These are phyloP conservation scores for Cyclotella cryptica DNA, from an alignment of 108 stramenopile genomes.

Conservation along the genomic window DNA sequence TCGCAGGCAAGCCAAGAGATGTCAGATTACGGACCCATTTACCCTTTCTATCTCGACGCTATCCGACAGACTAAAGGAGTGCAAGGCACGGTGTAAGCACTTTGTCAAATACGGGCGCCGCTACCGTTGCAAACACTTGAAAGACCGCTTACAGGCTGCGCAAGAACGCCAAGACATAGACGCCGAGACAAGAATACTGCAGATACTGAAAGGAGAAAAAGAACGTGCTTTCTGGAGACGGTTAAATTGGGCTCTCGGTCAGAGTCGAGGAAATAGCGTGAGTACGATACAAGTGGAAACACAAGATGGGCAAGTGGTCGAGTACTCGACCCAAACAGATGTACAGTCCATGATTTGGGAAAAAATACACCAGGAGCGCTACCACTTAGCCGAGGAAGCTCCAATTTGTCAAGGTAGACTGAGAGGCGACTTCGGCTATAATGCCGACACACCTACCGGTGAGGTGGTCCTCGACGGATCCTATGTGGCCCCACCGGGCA, in stretches of 20 bases:
- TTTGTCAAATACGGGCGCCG: slow-evolving; percentile 8
- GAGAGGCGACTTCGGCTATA: no score
- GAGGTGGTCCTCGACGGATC: slow-evolving; percentile 3
- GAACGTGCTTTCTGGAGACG: slow-evolving; percentile 24
- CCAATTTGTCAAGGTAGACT: no score
- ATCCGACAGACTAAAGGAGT: background rate
- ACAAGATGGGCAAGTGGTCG: background rate
- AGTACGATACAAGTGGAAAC: slow-evolving; percentile 5
- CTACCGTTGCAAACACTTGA: slow-evolving; percentile 20
- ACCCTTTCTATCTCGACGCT: background rate
- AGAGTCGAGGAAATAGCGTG: background rate
- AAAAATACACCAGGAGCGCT: no score
- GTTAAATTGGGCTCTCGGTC: slow-evolving; percentile 13
- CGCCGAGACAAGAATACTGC: slow-evolving; percentile 17
- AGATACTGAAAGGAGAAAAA: slow-evolving; percentile 29
- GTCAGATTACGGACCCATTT: background rate
- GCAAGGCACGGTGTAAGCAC: slow-evolving; percentile 15
- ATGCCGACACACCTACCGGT: background rate
- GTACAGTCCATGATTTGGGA: background rate
- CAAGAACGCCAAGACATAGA: background rate
- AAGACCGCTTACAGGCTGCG: slow-evolving; percentile 4
- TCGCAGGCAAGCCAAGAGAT: background rate
- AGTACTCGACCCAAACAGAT: background rate
- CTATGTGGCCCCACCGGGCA: background rate
- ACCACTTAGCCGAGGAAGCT: no score